These are phyloP conservation scores for Oryza australiensis DNA, from an alignment of 176 grass and related monocot genomes.

Conservation along the genomic window DNA sequence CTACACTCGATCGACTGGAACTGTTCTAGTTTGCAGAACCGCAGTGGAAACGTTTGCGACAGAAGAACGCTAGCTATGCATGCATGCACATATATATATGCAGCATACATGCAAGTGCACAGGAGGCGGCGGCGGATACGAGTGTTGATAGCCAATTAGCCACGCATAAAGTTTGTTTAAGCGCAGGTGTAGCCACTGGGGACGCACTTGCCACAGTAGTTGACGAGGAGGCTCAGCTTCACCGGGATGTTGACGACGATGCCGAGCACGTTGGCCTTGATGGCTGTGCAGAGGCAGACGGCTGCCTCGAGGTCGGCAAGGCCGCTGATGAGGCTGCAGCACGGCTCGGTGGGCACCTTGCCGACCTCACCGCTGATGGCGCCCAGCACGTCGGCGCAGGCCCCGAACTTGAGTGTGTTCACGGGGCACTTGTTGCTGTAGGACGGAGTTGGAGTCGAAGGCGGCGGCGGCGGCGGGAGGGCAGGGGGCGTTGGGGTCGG, in stretches of 20 bases:
- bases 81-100: background rate
- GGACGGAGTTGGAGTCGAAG: conserved; percentile 16
- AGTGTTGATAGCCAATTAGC: background rate
- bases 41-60: background rate
- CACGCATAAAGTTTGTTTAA: background rate
- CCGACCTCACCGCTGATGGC: conserved; percentile 42
- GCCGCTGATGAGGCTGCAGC: conserved; percentile 60
- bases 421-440: conserved; percentile 44
- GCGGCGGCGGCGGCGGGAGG: conserved; percentile 21
- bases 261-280: conserved; percentile 69
- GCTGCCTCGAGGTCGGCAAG: conserved; percentile 62
- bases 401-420: conserved; percentile 65
- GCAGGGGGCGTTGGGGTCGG: conserved; percentile 32
- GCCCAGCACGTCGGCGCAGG: conserved; percentile 55
- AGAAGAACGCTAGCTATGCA: background rate
- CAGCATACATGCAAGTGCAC: background rate
- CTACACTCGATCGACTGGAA: background rate
- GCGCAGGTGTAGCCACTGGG: conserved; percentile 49
- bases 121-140: conserved; percentile 9
- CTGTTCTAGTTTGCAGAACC: conserved; percentile 29
- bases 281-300: conserved; percentile 69
- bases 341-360: conserved; percentile 52
- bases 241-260: conserved; percentile 50
- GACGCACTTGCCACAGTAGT: conserved; percentile 71
- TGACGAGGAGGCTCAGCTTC: conserved; percentile 61